phyloP scores from a whole-genome alignment of 108 stramenopile genomes.

The Parietichytrium sp. region DNA sequence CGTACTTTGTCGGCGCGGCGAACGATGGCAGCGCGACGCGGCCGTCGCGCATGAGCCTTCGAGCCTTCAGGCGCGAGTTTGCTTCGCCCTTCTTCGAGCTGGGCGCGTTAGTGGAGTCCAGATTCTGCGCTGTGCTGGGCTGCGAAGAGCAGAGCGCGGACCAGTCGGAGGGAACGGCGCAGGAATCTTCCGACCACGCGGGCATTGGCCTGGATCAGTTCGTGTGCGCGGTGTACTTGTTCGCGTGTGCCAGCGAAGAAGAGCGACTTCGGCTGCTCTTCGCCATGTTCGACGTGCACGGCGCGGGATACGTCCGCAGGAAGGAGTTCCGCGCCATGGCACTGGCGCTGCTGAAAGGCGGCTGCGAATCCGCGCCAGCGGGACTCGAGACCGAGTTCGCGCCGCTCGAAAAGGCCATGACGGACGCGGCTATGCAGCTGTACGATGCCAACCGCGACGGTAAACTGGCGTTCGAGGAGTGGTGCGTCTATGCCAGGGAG shows the following conservation, averaged over 20 bases:
- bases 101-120: too few relatives aligned
- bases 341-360: neutral
- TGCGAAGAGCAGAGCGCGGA: too few relatives aligned
- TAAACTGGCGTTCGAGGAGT: neutral
- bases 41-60: too few relatives aligned
- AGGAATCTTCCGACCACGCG: slow-evolving; percentile 3
- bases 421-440: neutral
- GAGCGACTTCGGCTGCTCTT: neutral
- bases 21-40: too few relatives aligned
- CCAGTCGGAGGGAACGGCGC: too few relatives aligned
- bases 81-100: too few relatives aligned
- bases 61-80: too few relatives aligned
- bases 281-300: neutral
- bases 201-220: slow-evolving; percentile 10
- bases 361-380: neutral
- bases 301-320: neutral
- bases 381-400: neutral
- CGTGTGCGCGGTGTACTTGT: neutral
- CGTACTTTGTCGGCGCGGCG: too few relatives aligned
- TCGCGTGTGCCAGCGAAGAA: neutral
- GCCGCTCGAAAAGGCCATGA: neutral
- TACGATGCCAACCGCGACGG: slow-evolving; percentile 9
- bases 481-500: slow-evolving; percentile 9
- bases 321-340: slow-evolving; percentile 28
- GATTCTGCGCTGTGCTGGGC: too few relatives aligned